Percentiles rank a stretch among this genome's conserved stretches.
These are phyloP conservation scores for Capillidium rhysosporum DNA, from an alignment of 371 early-diverging fungal genomes.

Conservation along the genomic window DNA sequence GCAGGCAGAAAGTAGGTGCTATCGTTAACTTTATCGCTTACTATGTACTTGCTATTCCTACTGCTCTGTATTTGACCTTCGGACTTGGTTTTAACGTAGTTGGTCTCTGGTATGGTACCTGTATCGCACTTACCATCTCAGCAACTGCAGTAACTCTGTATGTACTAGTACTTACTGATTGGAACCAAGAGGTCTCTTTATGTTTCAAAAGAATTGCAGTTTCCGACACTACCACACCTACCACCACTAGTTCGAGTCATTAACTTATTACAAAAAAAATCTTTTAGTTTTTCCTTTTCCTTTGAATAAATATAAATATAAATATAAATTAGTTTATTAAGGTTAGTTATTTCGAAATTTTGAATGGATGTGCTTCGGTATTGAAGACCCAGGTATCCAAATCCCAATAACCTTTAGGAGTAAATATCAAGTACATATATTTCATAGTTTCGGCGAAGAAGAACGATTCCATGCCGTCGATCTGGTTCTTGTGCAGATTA, in stretches of 20 bases:
- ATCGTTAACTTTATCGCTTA: conserved; percentile 2
- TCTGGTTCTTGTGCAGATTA: conserved; percentile 19
- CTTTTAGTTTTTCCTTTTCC: too few relatives aligned
- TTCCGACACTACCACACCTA: neutral
- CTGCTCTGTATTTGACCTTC: neutral
- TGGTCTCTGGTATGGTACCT: conserved; percentile 3
- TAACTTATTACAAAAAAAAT: too few relatives aligned
- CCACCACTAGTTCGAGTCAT: neutral
- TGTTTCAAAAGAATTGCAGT: neutral
- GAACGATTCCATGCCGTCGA: conserved; percentile 47
- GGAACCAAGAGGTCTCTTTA: neutral
- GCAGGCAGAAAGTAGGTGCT: neutral
- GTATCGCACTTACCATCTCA: neutral
- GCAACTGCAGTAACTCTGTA: neutral
- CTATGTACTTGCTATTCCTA: conserved; percentile 2
- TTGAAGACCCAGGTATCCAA: conserved; percentile 68
- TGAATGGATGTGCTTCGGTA: conserved; percentile 79
- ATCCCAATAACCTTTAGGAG: conserved; percentile 8
- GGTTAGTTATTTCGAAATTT: conserved; percentile 9
- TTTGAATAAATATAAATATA: too few relatives aligned
- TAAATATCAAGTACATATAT: conserved; percentile 78
- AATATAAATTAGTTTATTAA: too few relatives aligned
- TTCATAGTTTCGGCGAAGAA: conserved; percentile 82
- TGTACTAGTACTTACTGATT: neutral
- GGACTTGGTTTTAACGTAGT: neutral